These are phyloP conservation scores for Tricholoma furcatifolium DNA, from an alignment of 768 basidiomycete genomes.

Conservation along the genomic window DNA sequence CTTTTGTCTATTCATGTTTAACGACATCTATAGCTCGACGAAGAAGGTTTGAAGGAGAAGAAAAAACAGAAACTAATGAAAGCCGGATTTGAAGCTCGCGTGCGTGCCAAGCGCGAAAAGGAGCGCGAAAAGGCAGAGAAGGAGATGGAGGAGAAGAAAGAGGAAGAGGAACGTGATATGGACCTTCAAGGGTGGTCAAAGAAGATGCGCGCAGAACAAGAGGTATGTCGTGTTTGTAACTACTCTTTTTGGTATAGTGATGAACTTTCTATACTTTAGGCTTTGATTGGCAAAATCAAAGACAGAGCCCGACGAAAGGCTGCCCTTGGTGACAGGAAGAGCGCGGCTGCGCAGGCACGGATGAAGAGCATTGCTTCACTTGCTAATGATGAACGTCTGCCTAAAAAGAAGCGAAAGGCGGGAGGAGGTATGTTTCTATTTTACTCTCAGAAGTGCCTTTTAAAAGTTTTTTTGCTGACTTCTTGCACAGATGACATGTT, in stretches of 20 bases:
- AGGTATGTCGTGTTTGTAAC: conserved; percentile 41
- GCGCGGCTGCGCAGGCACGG: conserved; percentile 89
- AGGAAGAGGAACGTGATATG: conserved; percentile 72
- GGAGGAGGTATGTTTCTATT: conserved; percentile 58
- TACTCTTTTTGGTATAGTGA: neutral
- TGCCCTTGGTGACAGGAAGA: conserved; percentile 87
- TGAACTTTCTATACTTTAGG: conserved; percentile 36
- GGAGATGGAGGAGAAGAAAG: conserved; percentile 65
- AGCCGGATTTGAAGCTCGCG: conserved; percentile 89
- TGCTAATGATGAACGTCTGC: conserved; percentile 80
- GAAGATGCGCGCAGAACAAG: conserved; percentile 75
- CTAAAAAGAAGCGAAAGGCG: conserved; percentile 84
- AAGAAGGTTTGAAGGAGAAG: conserved; percentile 93
- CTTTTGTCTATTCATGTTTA: neutral
- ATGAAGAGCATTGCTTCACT: conserved; percentile 96
- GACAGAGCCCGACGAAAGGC: conserved; percentile 77
- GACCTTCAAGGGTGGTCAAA: conserved; percentile 75
- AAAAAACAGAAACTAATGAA: conserved; percentile 90
- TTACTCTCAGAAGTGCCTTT: conserved; percentile 4
- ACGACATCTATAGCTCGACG: conserved; percentile 59
- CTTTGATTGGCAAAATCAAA: conserved; percentile 81
- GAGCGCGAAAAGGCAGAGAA: conserved; percentile 79
- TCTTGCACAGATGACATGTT: conserved; percentile 77
- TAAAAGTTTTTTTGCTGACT: neutral
- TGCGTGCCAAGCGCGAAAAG: conserved; percentile 82